These are phyloP conservation scores for Cadophora malorum DNA, from an alignment of 2,329 filamentous ascomycete genomes.

Conservation along the genomic window DNA sequence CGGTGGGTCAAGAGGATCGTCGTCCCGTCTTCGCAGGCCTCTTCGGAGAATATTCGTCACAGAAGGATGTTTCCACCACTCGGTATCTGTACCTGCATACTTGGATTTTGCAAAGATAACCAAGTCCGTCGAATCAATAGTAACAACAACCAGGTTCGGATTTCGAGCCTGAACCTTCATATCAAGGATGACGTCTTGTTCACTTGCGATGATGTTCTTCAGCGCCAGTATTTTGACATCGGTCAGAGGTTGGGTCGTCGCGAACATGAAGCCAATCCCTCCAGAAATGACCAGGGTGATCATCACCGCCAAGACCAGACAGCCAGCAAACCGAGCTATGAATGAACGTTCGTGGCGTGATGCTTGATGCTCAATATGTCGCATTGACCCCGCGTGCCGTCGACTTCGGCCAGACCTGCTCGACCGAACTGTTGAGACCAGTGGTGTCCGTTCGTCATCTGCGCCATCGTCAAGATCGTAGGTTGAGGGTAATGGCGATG, in stretches of 20 bases:
- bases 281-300: conserved; percentile 83
- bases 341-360: conserved; percentile 68
- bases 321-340: conserved; percentile 80
- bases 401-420: conserved; percentile 63
- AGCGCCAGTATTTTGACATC: conserved; percentile 82
- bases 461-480: conserved; percentile 87
- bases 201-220: conserved; percentile 88
- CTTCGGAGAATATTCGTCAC: conserved; percentile 43
- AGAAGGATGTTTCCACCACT: conserved; percentile 59
- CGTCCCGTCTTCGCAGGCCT: conserved; percentile 44
- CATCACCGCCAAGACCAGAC: conserved; percentile 82
- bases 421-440: conserved; percentile 70
- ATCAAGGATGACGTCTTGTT: conserved; percentile 95
- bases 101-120: conserved; percentile 95
- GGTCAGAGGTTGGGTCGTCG: conserved; percentile 85
- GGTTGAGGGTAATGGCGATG: conserved; percentile 65
- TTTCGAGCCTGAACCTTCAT: conserved; percentile 87
- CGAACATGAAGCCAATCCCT: conserved; percentile 86
- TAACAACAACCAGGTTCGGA: conserved; percentile 89
- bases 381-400: conserved; percentile 60
- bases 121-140: conserved; percentile 84
- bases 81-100: conserved; percentile 71
- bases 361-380: conserved; percentile 76
- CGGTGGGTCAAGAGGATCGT: conserved; percentile 44
- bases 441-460: conserved; percentile 86